Conservation (phyloP, 345 rosid genomes). For the Aquilaria yunnanensis region DNA sequence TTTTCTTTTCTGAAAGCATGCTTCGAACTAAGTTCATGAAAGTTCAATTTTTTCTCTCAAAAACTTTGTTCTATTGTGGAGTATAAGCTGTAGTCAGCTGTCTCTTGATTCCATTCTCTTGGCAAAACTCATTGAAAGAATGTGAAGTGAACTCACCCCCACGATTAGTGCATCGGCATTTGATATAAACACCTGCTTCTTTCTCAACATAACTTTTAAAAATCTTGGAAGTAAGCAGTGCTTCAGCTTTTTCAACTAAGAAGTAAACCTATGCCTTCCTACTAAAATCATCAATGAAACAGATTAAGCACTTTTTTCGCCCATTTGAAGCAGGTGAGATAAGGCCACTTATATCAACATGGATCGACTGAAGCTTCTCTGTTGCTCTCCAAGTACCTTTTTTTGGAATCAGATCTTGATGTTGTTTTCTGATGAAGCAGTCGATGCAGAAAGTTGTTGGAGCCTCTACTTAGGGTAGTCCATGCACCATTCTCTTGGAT, state of each 20-base stretch:
- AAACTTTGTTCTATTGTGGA: too few relatives aligned
- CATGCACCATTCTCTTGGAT: background rate
- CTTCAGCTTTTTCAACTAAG: background rate
- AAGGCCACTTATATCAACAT: background rate
- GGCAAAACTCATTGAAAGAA: too few relatives aligned
- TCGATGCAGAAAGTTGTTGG: background rate
- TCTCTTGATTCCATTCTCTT: too few relatives aligned
- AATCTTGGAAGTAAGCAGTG: too few relatives aligned
- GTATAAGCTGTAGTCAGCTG: too few relatives aligned
- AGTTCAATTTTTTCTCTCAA: background rate
- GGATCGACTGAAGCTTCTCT: background rate
- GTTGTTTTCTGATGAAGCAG: background rate
- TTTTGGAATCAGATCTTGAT: background rate
- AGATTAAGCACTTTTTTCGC: background rate
- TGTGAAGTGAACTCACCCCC: too few relatives aligned
- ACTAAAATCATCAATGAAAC: background rate
- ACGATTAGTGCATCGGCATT: too few relatives aligned
- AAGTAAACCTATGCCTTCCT: background rate
- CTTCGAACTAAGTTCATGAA: slow-evolving; percentile 16
- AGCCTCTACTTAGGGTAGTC: background rate
- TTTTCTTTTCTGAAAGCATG: background rate
- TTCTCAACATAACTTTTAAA: background rate
- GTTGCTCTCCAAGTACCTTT: background rate
- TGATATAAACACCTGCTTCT: too few relatives aligned
- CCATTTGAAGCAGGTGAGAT: background rate